Base-by-base conservation (phyloP, 1,284 basidiomycete genomes). In the Mycena sp. region DNA sequence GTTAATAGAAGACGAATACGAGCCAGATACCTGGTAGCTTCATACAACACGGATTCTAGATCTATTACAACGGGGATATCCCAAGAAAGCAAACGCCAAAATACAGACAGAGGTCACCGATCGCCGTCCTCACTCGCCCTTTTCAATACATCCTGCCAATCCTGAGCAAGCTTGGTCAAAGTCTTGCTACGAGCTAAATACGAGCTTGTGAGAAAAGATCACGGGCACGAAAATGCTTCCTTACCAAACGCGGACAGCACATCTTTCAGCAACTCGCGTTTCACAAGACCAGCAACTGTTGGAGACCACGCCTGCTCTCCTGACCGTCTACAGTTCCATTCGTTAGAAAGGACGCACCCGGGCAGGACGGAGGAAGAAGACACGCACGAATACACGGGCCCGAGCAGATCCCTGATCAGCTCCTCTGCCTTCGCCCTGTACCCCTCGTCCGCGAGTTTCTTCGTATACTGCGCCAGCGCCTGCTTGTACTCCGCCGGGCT, bases 361-460 rank as follows among this genome's bases (percentile, higher is more conserved):
- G 59, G 68, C 44, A 62, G 13, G 38, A 14, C 4, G n/a, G 25
- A 30, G 52, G 52, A 54, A 13, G 44, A 34, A 18, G 50, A 30
- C 57, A 86, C 90, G 67, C 75, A 95, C 94, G 91, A 93, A 81
- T 94, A 96, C 59, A 96, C 82, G 0, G 96, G 96, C 10, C 96
- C 96, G 77, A 95, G 91, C 50, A 98, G 84, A 73, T 97, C 96
- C 79, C 88, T 91, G 62, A 96, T 88, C 66, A 98, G 81, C 80
- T 97, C 96, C 79, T 96, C 95, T 11, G 91, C 96, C 78, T 96
- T 95, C 39, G 85, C 92, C 72, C 89, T 85, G 80, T 96, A 95
- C 0, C 93, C 94, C 79, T 96, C 95, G 75, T 97, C 93, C 46
- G 91, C 94, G 60, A 98, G 85, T 81, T 89, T 91, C 83, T 90